phyloP scores from a whole-genome alignment of 352 stramenopile species.

The Thalassiosira ordinaria region DNA sequence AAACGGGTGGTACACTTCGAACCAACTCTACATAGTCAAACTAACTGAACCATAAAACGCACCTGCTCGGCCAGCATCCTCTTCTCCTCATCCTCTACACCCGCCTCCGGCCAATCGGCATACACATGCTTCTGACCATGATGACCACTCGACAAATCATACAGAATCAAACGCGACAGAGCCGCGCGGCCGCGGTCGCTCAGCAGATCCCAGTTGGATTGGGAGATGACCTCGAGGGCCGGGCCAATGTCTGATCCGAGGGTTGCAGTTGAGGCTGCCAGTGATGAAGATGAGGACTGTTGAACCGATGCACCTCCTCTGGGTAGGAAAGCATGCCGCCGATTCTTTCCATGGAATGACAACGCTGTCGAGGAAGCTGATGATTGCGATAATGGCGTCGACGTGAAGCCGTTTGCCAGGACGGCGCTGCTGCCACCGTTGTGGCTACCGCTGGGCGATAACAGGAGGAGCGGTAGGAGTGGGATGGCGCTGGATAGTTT shows the following conservation, averaged over 20 bases:
- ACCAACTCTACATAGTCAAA: not conserved
- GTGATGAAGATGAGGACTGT: not conserved
- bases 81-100: slow-evolving; percentile 76
- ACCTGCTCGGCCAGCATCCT: slow-evolving; percentile 74
- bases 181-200: slow-evolving; percentile 63
- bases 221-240: slow-evolving; percentile 35
- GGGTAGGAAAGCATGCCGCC: not conserved
- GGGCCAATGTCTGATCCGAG: slow-evolving; percentile 42
- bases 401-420: slow-evolving; percentile 35
- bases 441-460: slow-evolving; percentile 9
- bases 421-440: slow-evolving; percentile 9
- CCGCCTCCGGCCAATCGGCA: slow-evolving; percentile 67
- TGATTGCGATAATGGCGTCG: not conserved
- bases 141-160: slow-evolving; percentile 54
- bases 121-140: slow-evolving; percentile 78
- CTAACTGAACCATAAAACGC: slow-evolving; percentile 37
- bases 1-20: not conserved
- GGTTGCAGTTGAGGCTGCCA: not conserved
- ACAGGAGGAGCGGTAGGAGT: slow-evolving; percentile 20
- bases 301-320: slow-evolving; percentile 17
- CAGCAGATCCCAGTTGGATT: slow-evolving; percentile 70
- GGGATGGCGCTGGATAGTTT: slow-evolving; percentile 26
- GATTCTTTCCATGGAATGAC: not conserved
- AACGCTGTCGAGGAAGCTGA: not conserved
- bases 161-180: slow-evolving; percentile 64